These are phyloP conservation scores for Nigrograna mackinnonii DNA, from an alignment of 2,329 filamentous ascomycete species.

Conservation along the genomic window DNA sequence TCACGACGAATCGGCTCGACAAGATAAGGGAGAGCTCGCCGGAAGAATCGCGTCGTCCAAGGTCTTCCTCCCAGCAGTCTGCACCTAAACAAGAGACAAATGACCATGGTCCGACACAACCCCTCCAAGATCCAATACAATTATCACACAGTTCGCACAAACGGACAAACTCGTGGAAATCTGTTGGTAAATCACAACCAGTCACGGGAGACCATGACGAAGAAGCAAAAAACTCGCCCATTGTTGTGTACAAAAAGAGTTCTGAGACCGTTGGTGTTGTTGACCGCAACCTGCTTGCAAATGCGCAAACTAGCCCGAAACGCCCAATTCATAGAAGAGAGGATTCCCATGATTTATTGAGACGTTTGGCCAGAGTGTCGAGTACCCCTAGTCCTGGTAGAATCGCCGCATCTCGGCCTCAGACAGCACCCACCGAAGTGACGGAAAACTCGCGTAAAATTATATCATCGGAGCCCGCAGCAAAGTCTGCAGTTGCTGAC, in stretches of 20 bases:
- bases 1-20: conserved; percentile 33
- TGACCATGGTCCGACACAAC: background rate
- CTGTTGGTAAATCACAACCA: conserved; percentile 29
- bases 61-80: conserved; percentile 14
- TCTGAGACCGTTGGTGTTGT: conserved; percentile 35
- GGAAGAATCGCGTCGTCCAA: conserved; percentile 23
- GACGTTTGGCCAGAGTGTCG: conserved; percentile 49
- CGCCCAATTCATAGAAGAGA: conserved; percentile 38
- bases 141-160: conserved; percentile 20
- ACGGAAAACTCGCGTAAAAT: conserved; percentile 16
- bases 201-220: conserved; percentile 26
- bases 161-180: conserved; percentile 32
- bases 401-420: conserved; percentile 18
- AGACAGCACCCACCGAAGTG: conserved; percentile 20
- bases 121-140: background rate
- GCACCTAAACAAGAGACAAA: conserved; percentile 9
- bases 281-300: conserved; percentile 28
- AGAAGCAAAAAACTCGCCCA: conserved; percentile 26
- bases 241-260: conserved; percentile 36
- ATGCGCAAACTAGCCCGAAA: conserved; percentile 22
- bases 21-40: conserved; percentile 33
- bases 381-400: conserved; percentile 49
- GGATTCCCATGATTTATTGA: conserved; percentile 51
- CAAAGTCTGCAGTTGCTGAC: conserved; percentile 4
- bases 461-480: background rate